Evolutionary conservation across 495 filamentous ascomycete genomes (phyloP).

Genomic region (Schizothecium vesticola): DNA sequence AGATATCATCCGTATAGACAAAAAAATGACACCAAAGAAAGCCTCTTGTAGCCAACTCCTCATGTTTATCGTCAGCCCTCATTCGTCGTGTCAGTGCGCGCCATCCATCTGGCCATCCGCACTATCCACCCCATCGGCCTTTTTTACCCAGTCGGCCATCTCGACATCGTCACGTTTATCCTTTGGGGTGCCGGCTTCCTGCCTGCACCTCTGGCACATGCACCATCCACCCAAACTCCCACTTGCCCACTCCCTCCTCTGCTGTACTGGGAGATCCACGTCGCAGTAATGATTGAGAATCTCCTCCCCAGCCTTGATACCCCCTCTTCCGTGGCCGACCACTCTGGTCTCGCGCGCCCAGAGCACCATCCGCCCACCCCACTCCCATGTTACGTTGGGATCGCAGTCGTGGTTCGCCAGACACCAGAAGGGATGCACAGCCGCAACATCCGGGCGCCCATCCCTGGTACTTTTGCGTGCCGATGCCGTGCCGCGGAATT

Average conservation of each 20-base stretch:
- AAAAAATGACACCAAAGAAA: not conserved
- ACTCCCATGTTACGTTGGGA: conserved; percentile 92
- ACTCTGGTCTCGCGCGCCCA: conserved; percentile 40
- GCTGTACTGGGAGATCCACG: conserved; percentile 65
- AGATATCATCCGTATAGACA: not conserved
- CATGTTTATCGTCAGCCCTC: not conserved
- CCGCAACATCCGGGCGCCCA: conserved; percentile 72
- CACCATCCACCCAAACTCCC: conserved; percentile 83
- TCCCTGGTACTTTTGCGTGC: conserved; percentile 68
- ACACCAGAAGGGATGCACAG: conserved; percentile 53
- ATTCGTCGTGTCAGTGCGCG: not conserved
- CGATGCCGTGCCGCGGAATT: conserved; percentile 88
- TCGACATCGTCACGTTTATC: conserved; percentile 6
- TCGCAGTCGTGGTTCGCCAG: conserved; percentile 89
- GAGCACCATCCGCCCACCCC: conserved; percentile 79
- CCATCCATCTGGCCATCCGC: not conserved
- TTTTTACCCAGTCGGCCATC: not conserved
- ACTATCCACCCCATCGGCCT: not conserved
- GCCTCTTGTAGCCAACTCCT: not conserved
- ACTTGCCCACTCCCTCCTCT: conserved; percentile 81
- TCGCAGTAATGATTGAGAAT: conserved; percentile 94
- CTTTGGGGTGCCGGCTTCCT: conserved; percentile 33
- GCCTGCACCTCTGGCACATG: conserved; percentile 70
- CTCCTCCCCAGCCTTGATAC: conserved; percentile 73
- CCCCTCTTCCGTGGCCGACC: conserved; percentile 36